Evolutionary conservation across 352 stramenopile species (phyloP), one percentile per base, ranked within the genome.

Genomic region (Globisporangium takayamanum): DNA sequence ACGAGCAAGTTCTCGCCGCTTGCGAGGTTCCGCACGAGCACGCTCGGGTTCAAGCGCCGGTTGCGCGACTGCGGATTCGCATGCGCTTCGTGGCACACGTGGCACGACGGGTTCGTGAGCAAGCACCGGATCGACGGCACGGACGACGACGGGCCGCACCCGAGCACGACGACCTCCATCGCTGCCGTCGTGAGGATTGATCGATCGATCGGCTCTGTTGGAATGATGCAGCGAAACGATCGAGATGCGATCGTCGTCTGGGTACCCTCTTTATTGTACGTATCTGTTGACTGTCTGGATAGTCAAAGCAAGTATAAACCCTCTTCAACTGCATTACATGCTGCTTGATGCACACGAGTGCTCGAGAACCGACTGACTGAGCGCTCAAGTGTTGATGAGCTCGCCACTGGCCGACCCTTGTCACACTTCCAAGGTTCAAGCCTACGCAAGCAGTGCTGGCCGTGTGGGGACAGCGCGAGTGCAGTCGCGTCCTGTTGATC

Each of bases 81-180:
- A 48, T 89, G 68, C 18, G 85, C 85, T 60, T 90, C 85, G 25
- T 60, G 63, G 46, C 85, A 94, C 30, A 94, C 81, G 11, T 22
- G 50, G 58, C 85, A 94, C 15, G 53, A 52, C 26, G 66, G 58
- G 50, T 69, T 69, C 37, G 48, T 72, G 47, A 94, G 59, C 51
- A 94, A 64, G 50, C 85, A 94, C 16, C 81, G 78, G 66, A 94
- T 72, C 30, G 79, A 85, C 20, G 85, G 85, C 59, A 94, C 78
- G 50, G 85, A 88, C 25, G 81, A 89, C 44, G 85, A 94, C n/a
- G 85, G 84, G 2, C 85, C 85, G 64, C 83, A 87, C 15, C 85
- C 85, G 37, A 94, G 77, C 37, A 94, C 74, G 45, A 92, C 66
- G 22, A 94, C 78, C 63, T 94, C 85, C 75, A 94, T 92, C 18